Evolutionary conservation across 2,329 filamentous ascomycete species (phyloP).

Genomic region (Neofusicoccum ribis): DNA sequence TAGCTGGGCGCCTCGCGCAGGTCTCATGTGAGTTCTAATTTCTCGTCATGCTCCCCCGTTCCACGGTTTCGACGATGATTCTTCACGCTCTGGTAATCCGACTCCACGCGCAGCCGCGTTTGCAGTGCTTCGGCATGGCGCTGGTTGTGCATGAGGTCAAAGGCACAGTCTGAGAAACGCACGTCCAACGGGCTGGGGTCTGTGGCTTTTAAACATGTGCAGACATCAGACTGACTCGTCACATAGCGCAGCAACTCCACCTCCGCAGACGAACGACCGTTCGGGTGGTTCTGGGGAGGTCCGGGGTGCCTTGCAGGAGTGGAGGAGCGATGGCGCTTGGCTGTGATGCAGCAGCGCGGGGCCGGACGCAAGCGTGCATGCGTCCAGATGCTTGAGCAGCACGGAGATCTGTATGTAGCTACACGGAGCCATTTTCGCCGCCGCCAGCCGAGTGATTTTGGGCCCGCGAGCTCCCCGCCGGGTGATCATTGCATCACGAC

Average conservation of each 20-base stretch:
- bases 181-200: background rate
- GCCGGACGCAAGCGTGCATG: background rate
- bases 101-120: slow-evolving; percentile 49
- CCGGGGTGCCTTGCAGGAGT: slow-evolving; percentile 15
- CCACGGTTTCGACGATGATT: slow-evolving; percentile 25
- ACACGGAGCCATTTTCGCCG: background rate
- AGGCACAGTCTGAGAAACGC: slow-evolving; percentile 48
- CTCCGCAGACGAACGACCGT: background rate
- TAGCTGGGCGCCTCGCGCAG: slow-evolving; percentile 13
- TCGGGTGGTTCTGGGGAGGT: slow-evolving; percentile 9
- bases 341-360: slow-evolving; percentile 1
- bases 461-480: background rate
- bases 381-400: background rate
- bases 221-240: slow-evolving; percentile 18
- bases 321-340: background rate
- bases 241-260: slow-evolving; percentile 12
- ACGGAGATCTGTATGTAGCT: slow-evolving; percentile 7
- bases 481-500: slow-evolving; percentile 14
- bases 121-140: slow-evolving; percentile 27
- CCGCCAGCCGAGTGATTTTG: background rate
- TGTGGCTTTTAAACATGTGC: background rate
- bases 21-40: slow-evolving; percentile 16
- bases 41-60: background rate
- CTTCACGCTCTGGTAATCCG: slow-evolving; percentile 50
- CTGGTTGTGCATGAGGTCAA: slow-evolving; percentile 54